Conservation (phyloP, 352 stramenopile species). For the Phytophthora hybrid region DNA sequence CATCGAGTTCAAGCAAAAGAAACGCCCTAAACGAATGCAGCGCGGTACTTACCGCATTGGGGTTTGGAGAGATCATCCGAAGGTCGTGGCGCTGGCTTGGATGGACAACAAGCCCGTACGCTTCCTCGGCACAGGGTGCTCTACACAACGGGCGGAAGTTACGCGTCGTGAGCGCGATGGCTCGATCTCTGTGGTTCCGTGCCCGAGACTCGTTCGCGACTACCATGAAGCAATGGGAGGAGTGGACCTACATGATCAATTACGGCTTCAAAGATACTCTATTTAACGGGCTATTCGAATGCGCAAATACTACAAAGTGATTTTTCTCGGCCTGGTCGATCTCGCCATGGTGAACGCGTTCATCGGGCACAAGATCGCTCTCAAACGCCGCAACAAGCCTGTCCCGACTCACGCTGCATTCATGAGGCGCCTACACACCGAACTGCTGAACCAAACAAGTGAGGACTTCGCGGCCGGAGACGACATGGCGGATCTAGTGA, state of each 20-base stretch:
- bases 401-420: conserved; percentile 4
- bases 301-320: conserved; percentile 34
- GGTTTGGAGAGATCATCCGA: conserved; percentile 2
- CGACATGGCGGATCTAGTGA: conserved; percentile 10
- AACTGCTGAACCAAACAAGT: conserved; percentile 14
- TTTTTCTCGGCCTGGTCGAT: conserved; percentile 36
- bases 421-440: background rate
- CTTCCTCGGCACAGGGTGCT: no score
- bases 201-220: no score
- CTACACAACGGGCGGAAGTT: no score
- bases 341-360: conserved; percentile 33
- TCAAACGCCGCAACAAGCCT: background rate
- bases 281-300: background rate
- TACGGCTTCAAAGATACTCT: no score
- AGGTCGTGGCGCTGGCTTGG: conserved; percentile 18
- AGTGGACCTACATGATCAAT: no score
- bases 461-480: conserved; percentile 11
- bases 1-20: conserved; percentile 21
- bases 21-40: conserved; percentile 10
- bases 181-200: no score
- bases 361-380: conserved; percentile 21
- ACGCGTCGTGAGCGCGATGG: no score
- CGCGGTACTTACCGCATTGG: conserved; percentile 11
- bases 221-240: no score
- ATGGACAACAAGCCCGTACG: conserved; percentile 12